Conservation (phyloP, 768 basidiomycete genomes). For the Amyloporia xantha region DNA sequence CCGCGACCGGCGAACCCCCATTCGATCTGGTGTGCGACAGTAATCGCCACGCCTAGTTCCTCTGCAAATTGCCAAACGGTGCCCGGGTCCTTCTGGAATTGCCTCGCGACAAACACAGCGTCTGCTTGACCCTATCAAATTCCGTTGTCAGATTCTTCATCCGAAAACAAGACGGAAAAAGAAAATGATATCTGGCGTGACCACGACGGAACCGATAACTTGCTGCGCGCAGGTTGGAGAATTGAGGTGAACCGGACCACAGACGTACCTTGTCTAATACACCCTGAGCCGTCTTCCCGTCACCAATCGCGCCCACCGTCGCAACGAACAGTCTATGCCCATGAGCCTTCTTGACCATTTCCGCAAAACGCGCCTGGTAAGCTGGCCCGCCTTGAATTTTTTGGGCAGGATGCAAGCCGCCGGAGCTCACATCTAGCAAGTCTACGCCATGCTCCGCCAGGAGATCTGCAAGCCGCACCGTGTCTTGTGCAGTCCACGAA, state of each 20-base stretch:
- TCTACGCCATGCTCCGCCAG: constrained; percentile 65
- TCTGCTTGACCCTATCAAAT: constrained; percentile 48
- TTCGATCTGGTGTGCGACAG: constrained; percentile 45
- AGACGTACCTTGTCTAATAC: constrained; percentile 39
- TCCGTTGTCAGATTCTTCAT: background rate
- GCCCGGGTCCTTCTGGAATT: constrained; percentile 58
- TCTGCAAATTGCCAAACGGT: constrained; percentile 45
- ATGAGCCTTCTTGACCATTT: constrained; percentile 35
- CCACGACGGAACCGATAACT: background rate
- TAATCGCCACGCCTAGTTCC: constrained; percentile 43
- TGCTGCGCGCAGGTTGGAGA: background rate
- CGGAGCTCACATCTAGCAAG: constrained; percentile 65
- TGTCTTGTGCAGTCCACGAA: constrained; percentile 67
- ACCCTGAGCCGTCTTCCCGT: constrained; percentile 49
- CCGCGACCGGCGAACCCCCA: constrained; percentile 43
- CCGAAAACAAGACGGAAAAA: background rate
- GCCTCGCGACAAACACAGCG: constrained; percentile 29
- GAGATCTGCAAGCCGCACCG: constrained; percentile 49
- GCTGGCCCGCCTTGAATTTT: constrained; percentile 38
- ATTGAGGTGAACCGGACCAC: constrained; percentile 28
- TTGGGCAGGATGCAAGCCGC: constrained; percentile 47
- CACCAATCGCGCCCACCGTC: constrained; percentile 50
- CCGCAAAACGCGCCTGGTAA: constrained; percentile 14
- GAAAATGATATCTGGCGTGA: background rate
- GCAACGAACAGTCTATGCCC: constrained; percentile 40